Conservation (phyloP, 2,329 filamentous ascomycete genomes). For the Pseudocercospora fijiensis region DNA sequence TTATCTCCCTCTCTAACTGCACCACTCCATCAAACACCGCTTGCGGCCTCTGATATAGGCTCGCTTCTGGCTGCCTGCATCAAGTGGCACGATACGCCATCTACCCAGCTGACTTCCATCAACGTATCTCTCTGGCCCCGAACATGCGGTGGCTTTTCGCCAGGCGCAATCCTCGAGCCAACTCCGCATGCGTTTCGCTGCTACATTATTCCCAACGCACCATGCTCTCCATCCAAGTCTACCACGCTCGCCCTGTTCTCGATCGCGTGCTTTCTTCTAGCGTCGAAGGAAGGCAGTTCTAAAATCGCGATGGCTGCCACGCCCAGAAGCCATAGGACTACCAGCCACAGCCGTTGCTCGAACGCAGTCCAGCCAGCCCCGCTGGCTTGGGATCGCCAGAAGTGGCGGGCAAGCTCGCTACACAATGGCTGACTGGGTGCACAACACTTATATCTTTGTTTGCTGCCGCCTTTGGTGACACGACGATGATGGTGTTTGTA, state of each 20-base stretch:
- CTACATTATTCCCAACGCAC: neutral
- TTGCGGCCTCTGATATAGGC: neutral
- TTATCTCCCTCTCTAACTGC: neutral
- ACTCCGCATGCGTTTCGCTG: neutral
- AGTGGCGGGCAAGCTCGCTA: neutral
- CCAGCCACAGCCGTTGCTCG: neutral
- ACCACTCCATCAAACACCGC: neutral
- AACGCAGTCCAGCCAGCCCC: neutral
- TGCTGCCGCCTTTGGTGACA: neutral
- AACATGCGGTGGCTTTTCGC: neutral
- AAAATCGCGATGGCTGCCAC: neutral
- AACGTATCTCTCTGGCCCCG: neutral
- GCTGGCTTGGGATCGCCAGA: neutral
- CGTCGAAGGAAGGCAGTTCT: neutral
- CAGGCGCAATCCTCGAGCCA: neutral
- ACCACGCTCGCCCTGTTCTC: neutral
- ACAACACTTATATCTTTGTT: slow-evolving; percentile 1
- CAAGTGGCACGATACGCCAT: neutral
- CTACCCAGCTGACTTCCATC: neutral
- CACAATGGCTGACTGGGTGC: neutral
- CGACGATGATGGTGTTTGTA: neutral
- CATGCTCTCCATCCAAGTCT: neutral
- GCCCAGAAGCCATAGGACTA: neutral
- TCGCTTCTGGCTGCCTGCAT: neutral
- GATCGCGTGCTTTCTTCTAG: neutral